phyloP scores from a whole-genome alignment of 352 stramenopile species.

The Globisporangium echinulatum region DNA sequence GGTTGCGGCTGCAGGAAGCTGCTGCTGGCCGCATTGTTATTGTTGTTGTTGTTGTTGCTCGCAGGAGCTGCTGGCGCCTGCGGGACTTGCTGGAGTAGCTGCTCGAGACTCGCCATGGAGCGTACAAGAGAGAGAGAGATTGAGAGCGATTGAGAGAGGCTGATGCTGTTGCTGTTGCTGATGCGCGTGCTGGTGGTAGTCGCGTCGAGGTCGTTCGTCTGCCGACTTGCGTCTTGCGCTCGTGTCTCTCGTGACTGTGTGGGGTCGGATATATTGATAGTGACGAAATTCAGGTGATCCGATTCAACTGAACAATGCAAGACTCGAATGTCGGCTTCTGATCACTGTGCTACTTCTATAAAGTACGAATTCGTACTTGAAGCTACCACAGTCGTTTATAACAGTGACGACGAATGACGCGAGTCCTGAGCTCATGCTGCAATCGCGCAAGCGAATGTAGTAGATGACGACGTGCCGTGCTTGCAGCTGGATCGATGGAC shows the following conservation, averaged over 20 bases:
- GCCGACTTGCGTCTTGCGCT: neutral
- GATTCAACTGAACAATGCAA: slow-evolving; percentile 23
- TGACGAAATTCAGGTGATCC: neutral
- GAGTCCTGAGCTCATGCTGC: too few species aligned
- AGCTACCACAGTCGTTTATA: too few species aligned
- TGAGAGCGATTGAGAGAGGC: neutral
- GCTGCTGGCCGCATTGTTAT: neutral
- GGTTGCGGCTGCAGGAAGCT: slow-evolving; percentile 1
- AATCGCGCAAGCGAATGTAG: too few species aligned
- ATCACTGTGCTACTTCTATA: too few species aligned
- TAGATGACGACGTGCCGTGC: too few species aligned
- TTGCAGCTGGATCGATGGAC: too few species aligned
- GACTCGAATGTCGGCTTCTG: too few species aligned
- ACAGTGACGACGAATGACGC: too few species aligned
- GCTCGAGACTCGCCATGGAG: slow-evolving; percentile 14
- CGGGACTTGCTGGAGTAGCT: slow-evolving; percentile 10
- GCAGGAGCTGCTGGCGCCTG: neutral
- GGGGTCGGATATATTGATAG: neutral
- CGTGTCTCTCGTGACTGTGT: slow-evolving; percentile 11
- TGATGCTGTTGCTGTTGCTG: neutral
- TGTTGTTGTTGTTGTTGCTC: neutral
- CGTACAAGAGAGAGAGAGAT: neutral
- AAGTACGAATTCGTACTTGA: too few species aligned
- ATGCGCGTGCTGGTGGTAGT: slow-evolving; percentile 2
- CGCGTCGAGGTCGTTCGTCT: slow-evolving; percentile 2